Base-by-base conservation (phyloP, 345 rosid genomes). In the Raphanus raphanistrum region DNA sequence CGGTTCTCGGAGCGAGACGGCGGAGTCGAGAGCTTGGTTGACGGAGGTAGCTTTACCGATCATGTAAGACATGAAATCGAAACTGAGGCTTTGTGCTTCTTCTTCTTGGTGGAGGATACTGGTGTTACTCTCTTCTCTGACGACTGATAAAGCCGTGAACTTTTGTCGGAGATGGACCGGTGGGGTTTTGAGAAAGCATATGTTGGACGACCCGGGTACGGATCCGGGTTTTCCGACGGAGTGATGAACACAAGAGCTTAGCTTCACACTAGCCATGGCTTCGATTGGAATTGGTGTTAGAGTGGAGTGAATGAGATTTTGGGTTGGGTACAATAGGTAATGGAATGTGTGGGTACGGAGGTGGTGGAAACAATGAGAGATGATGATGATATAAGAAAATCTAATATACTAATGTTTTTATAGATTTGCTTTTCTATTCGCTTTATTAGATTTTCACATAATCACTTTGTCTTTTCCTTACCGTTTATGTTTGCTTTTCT, bases 11-110 rank as follows among this genome's bases (percentile, higher is more conserved):
- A 92, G 74, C 0, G 86, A 21, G 13, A 94, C 87, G 41, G 94
- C 90, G 21, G 85, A 80, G 10, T 92, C 90, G 12, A 94, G 73
- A 32, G 97, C 93, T 62, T 80, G 85, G 60, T 90, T 92, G 26
- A 94, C 84, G 16, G 85, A 54, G n/a, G 60, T 29, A 9, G 87
- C 97, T 73, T 86, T 94, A 8, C 77, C 81, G 17, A 82, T 43
- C 92, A 93, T 91, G 82, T 91, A 93, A 27, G 88, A 70, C 68
- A 86, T 86, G 88, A 93, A 88, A 86, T 93, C 88, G 79, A 91
- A 88, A 32, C 71, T 26, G 81, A 86, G 71, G 2, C 66, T 80
- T 6, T 69, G 16, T 29, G 54, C 33, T 15, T 75, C 72, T 29
- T 75, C 72, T 29, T 70, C 73, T 17, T 68, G 28, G 3, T 66